A percentile compares a stretch with the other conserved stretches of the same genome.
These are phyloP conservation scores for Pseudocercospora pini-densiflorae DNA, from an alignment of 2,329 filamentous ascomycete genomes.

Conservation along the genomic window DNA sequence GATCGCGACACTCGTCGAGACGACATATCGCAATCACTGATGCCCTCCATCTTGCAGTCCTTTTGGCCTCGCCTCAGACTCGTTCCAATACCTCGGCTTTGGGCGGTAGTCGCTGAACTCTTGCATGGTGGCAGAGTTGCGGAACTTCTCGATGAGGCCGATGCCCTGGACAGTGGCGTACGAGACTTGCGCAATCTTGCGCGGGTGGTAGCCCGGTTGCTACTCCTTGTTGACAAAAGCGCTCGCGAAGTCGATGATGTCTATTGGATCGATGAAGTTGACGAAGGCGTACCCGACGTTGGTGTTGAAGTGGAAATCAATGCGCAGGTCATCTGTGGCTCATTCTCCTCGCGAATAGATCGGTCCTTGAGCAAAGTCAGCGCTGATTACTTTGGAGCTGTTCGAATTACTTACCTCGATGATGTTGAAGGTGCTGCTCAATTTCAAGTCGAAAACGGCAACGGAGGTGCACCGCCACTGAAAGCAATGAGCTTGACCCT, in stretches of 20 bases:
- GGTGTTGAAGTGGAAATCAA: slow-evolving; percentile 57
- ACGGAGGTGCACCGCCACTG: no score
- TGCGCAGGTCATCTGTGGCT: slow-evolving; percentile 93
- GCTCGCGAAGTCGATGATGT: slow-evolving; percentile 73
- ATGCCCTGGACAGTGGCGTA: slow-evolving; percentile 96
- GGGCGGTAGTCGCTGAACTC: slow-evolving; percentile 81
- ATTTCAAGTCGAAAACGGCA: no score
- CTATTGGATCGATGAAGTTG: slow-evolving; percentile 81
- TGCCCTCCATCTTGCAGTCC: slow-evolving; percentile 1
- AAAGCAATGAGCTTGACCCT: not conserved
- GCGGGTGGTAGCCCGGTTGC: slow-evolving; percentile 65
- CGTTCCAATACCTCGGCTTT: slow-evolving; percentile 66
- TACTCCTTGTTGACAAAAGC: slow-evolving; percentile 52
- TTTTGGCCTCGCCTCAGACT: slow-evolving; percentile 1
- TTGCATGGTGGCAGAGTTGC: slow-evolving; percentile 95
- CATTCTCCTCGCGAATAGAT: slow-evolving; percentile 71
- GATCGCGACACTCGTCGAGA: not conserved
- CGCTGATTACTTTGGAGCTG: slow-evolving; percentile 47
- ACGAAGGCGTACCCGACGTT: slow-evolving; percentile 98
- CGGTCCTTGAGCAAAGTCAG: slow-evolving; percentile 45
- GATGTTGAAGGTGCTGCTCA: no score
- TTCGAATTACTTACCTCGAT: no score
- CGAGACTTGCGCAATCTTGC: slow-evolving; percentile 86
- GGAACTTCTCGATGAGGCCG: slow-evolving; percentile 89
- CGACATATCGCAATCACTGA: not conserved